phyloP scores from a whole-genome alignment of 352 stramenopile genomes.

The Blastocystis hominis region DNA sequence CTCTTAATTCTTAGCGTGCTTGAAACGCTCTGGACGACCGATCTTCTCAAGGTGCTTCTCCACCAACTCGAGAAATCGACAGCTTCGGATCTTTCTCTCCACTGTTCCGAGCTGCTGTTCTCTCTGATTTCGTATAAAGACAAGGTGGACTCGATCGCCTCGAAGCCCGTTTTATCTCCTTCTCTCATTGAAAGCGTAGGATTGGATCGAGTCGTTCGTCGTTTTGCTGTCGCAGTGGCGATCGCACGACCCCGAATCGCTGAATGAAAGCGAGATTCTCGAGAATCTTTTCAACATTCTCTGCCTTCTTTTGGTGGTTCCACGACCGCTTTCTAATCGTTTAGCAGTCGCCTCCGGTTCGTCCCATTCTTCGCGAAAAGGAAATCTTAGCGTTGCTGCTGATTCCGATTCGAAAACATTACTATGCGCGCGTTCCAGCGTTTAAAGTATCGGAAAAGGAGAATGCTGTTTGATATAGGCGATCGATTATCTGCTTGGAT shows the following conservation, averaged over 20 bases:
- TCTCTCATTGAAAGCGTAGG: neutral
- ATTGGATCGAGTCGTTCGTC: neutral
- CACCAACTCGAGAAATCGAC: neutral
- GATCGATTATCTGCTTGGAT: neutral
- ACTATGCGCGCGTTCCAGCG: neutral
- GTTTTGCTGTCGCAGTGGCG: neutral
- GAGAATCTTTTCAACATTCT: conserved; percentile 47
- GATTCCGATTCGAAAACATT: conserved; percentile 25
- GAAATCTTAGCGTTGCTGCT: conserved; percentile 25
- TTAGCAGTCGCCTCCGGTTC: neutral
- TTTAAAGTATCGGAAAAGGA: neutral
- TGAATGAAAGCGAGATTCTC: neutral
- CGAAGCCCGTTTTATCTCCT: neutral
- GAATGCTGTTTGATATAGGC: neutral
- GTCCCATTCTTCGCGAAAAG: conserved; percentile 4
- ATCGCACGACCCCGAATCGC: neutral
- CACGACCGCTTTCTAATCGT: neutral
- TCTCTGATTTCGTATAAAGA: neutral
- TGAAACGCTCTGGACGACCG: neutral
- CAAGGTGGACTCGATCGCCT: neutral
- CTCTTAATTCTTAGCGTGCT: neutral
- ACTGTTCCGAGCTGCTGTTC: neutral
- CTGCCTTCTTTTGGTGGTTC: neutral
- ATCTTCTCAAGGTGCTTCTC: neutral
- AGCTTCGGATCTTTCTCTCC: neutral